Conservation (phyloP, 2,329 filamentous ascomycete genomes). For the Aspergillus pseudoviridinutans region DNA sequence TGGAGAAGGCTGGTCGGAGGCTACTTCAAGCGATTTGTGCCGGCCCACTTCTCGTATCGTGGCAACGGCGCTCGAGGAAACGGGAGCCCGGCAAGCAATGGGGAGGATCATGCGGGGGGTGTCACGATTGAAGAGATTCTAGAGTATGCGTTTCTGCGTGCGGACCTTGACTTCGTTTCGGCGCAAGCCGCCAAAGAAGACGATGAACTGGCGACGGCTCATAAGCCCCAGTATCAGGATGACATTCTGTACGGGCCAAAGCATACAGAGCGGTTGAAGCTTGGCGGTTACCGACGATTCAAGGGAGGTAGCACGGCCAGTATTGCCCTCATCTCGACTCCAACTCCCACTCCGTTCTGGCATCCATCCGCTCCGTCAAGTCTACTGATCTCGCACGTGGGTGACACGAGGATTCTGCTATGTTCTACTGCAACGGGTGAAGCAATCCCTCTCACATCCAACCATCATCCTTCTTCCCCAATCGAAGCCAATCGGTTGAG, state of each 20-base stretch:
- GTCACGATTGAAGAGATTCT: constrained; percentile 57
- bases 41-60: constrained; percentile 65
- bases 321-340: constrained; percentile 84
- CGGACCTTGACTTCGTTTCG: constrained; percentile 89
- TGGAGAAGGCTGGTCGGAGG: constrained; percentile 87
- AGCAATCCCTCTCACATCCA: constrained; percentile 76
- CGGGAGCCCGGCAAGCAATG: constrained; percentile 30
- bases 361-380: constrained; percentile 82
- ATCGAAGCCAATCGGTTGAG: constrained; percentile 77
- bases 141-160: constrained; percentile 87
- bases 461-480: constrained; percentile 89
- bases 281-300: constrained; percentile 75
- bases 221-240: constrained; percentile 76
- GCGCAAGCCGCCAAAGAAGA: constrained; percentile 81
- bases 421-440: constrained; percentile 81
- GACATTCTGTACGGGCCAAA: constrained; percentile 71
- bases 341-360: constrained; percentile 90
- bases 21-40: constrained; percentile 88
- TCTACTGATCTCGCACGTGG: constrained; percentile 82
- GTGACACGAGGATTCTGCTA: constrained; percentile 85
- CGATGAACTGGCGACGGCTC: constrained; percentile 65
- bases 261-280: constrained; percentile 44
- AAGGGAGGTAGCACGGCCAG: constrained; percentile 92
- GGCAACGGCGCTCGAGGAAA: constrained; percentile 18
- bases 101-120: constrained; percentile 18